Conservation (phyloP, 805 yeast genomes). For the Ogataea pilisensis region DNA sequence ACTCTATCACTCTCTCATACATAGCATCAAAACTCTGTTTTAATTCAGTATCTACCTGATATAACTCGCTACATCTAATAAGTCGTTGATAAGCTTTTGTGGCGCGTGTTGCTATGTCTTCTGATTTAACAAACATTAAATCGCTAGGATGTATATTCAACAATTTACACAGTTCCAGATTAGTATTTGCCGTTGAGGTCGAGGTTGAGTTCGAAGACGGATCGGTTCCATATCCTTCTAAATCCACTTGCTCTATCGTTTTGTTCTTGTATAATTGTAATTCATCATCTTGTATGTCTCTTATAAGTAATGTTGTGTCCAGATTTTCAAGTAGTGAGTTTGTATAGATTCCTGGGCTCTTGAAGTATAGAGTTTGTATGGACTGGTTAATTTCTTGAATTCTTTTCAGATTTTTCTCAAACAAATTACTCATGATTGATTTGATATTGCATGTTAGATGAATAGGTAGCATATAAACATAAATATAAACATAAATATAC, state of each 20-base stretch:
- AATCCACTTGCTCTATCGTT: conserved; percentile 20
- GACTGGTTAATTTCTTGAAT: conserved; percentile 18
- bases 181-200: not conserved
- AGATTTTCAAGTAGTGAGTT: conserved; percentile 19
- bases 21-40: not conserved
- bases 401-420: conserved; percentile 12
- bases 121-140: not conserved
- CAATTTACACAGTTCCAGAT: conserved; percentile 1
- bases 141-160: not conserved
- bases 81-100: not conserved
- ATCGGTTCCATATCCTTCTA: conserved; percentile 13
- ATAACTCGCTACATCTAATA: conserved; percentile 1
- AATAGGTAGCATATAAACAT: not conserved
- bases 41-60: not conserved
- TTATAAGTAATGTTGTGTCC: conserved; percentile 18
- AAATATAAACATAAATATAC: not conserved
- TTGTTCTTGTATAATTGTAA: conserved; percentile 15
- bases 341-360: conserved; percentile 21
- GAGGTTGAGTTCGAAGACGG: no score
- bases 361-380: conserved; percentile 18
- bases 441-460: no score
- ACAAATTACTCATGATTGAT: conserved; percentile 3
- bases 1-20: not conserved
- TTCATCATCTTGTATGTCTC: conserved; percentile 23
- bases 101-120: not conserved